A percentile compares a stretch with the other conserved stretches of the same genome.
Conservation (phyloP, 2,329 filamentous ascomycete genomes). For the Coniochaeta prunicola region DNA sequence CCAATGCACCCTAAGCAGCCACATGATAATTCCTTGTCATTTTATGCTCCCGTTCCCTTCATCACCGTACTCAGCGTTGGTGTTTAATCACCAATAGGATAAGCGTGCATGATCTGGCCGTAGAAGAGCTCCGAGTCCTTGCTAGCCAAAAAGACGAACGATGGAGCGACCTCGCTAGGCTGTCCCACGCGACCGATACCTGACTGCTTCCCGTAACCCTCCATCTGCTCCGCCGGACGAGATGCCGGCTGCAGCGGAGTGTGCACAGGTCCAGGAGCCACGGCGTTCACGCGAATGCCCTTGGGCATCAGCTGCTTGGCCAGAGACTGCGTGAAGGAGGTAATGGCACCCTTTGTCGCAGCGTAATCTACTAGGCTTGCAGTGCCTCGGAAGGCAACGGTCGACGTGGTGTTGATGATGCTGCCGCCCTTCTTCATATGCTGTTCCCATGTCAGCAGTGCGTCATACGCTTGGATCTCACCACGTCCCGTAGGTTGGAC, state of each 20-base stretch:
- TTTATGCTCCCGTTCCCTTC: not conserved
- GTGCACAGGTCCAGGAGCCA: constrained; percentile 34
- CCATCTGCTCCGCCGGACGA: constrained; percentile 34
- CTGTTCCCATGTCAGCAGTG: constrained; percentile 11
- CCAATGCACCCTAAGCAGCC: not conserved
- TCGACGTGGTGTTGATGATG: constrained; percentile 50
- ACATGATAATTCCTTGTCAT: not conserved
- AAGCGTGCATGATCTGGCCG: constrained; percentile 31
- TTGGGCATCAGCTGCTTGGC: constrained; percentile 45
- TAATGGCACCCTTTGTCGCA: constrained; percentile 51
- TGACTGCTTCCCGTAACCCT: constrained; percentile 30
- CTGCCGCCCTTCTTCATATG: constrained; percentile 9
- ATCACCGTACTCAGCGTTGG: not conserved
- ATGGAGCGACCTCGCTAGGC: constrained; percentile 35
- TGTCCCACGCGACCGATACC: constrained; percentile 31
- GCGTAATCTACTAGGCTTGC: constrained; percentile 45
- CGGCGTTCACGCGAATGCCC: constrained; percentile 48
- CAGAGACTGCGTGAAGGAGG: constrained; percentile 45
- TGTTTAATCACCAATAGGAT: constrained; percentile 28
- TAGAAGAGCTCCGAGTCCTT: constrained; percentile 31
- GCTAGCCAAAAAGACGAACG: constrained; percentile 30
- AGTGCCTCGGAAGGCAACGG: constrained; percentile 47
- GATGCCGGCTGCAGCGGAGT: constrained; percentile 36
- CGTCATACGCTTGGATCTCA: not conserved
- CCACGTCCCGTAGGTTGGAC: not conserved